These are phyloP conservation scores for Microdochium trichocladiopsis DNA, from an alignment of 2,329 filamentous ascomycete species.

Conservation along the genomic window DNA sequence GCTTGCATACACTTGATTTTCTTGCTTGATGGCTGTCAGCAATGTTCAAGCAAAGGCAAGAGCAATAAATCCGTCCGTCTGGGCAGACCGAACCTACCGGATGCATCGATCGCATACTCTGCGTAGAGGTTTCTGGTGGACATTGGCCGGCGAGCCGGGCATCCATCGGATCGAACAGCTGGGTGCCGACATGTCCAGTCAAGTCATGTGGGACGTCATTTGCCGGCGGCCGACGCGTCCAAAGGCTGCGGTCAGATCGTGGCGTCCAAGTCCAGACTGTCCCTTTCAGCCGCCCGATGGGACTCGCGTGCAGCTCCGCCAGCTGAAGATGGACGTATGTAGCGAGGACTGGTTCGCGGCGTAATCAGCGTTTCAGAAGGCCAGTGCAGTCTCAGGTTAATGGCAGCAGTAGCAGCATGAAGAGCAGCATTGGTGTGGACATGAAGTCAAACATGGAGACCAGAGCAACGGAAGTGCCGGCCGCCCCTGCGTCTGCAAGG, in stretches of 20 bases:
- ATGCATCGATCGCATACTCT: neutral
- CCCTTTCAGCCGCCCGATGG: neutral
- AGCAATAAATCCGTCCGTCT: neutral
- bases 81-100: neutral
- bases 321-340: neutral
- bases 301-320: neutral
- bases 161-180: neutral
- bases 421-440: neutral
- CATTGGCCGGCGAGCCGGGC: neutral
- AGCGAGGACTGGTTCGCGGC: neutral
- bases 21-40: neutral
- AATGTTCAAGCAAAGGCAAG: neutral
- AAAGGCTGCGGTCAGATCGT: neutral
- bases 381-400: neutral
- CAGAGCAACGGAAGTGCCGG: neutral
- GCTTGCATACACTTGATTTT: neutral
- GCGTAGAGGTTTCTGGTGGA: neutral
- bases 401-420: neutral
- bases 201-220: neutral
- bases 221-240: neutral
- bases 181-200: neutral
- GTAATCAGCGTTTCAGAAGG: neutral
- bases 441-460: neutral
- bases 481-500: neutral
- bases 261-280: neutral